phyloP scores from a whole-genome alignment of 2,329 filamentous ascomycete species.

The Sporothrix sp. region DNA sequence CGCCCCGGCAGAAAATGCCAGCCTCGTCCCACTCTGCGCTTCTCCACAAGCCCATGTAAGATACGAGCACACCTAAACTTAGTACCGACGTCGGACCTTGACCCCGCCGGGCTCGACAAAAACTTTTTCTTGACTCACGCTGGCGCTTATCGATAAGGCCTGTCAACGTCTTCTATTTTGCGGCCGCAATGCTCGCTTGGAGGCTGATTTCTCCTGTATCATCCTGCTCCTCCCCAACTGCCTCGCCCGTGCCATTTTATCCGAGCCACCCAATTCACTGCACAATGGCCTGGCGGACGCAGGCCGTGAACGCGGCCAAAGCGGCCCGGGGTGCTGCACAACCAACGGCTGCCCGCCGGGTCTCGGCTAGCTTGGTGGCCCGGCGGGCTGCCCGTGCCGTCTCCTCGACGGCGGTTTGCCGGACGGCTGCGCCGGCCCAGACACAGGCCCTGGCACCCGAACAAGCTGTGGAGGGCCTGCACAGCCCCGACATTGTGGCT shows the following conservation, averaged over 20 bases:
- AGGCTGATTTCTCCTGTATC: neutral
- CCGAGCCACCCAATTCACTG: neutral
- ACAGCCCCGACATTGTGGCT: slow-evolving; percentile 61
- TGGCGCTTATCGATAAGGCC: slow-evolving; percentile 13
- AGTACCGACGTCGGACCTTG: slow-evolving; percentile 12
- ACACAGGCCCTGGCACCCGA: neutral
- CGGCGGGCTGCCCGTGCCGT: slow-evolving; percentile 2
- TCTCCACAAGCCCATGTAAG: too few relatives aligned
- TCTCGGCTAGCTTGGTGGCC: neutral
- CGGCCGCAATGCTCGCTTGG: neutral
- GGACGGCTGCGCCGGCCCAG: neutral
- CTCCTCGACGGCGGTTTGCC: neutral
- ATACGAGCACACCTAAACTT: neutral
- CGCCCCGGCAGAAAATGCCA: too few relatives aligned
- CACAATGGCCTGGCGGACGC: slow-evolving; percentile 15
- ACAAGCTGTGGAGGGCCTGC: neutral
- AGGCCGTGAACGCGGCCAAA: slow-evolving; percentile 12
- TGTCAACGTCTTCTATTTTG: neutral
- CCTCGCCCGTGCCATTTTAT: neutral
- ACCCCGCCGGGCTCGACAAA: slow-evolving; percentile 3
- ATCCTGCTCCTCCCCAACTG: neutral
- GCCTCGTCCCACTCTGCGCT: too few relatives aligned
- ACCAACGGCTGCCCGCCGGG: neutral
- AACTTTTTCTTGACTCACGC: slow-evolving; percentile 11
- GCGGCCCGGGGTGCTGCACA: slow-evolving; percentile 6